phyloP scores from a whole-genome alignment of 768 basidiomycete genomes.

The Terana coerulea region DNA sequence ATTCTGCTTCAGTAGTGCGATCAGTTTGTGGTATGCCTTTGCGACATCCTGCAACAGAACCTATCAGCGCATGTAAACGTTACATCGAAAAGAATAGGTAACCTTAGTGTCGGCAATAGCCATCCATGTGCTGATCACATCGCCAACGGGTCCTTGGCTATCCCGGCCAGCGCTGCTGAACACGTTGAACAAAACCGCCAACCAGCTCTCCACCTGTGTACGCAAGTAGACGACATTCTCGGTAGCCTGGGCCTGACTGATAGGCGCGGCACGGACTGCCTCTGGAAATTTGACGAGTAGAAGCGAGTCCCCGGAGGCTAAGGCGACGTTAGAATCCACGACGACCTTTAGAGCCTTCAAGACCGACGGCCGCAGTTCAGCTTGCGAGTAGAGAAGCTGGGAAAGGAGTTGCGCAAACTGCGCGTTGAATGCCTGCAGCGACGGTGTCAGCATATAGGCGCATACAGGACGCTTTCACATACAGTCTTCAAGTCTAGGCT shows the following conservation, averaged over 20 bases:
- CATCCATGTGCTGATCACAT: conserved; percentile 86
- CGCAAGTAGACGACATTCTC: conserved; percentile 70
- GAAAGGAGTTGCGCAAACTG: conserved; percentile 88
- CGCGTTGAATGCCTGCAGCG: conserved; percentile 60
- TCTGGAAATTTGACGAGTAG: conserved; percentile 25
- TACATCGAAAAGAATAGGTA: conserved; percentile 13
- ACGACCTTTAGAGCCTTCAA: conserved; percentile 77
- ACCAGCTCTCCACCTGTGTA: conserved; percentile 85
- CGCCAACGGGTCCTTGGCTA: conserved; percentile 71
- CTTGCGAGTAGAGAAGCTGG: conserved; percentile 88
- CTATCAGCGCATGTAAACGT: not conserved
- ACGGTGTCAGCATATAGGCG: not conserved
- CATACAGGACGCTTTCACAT: conserved; percentile 15
- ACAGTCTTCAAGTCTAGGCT: conserved; percentile 73
- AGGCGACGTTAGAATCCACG: conserved; percentile 71
- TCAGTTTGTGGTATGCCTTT: conserved; percentile 79
- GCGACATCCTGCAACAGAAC: conserved; percentile 54
- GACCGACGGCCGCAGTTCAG: conserved; percentile 76
- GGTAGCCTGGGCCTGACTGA: conserved; percentile 57
- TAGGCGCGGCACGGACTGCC: conserved; percentile 25
- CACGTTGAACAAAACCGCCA: conserved; percentile 96
- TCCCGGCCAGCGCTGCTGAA: conserved; percentile 84
- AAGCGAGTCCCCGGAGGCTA: conserved; percentile 38
- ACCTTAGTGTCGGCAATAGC: conserved; percentile 74
- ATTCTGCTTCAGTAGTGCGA: conserved; percentile 65